Evolutionary conservation across 2,329 filamentous ascomycete genomes (phyloP), one percentile per base, ranked within the genome.

Genomic region (Paradendryphiella salina): DNA sequence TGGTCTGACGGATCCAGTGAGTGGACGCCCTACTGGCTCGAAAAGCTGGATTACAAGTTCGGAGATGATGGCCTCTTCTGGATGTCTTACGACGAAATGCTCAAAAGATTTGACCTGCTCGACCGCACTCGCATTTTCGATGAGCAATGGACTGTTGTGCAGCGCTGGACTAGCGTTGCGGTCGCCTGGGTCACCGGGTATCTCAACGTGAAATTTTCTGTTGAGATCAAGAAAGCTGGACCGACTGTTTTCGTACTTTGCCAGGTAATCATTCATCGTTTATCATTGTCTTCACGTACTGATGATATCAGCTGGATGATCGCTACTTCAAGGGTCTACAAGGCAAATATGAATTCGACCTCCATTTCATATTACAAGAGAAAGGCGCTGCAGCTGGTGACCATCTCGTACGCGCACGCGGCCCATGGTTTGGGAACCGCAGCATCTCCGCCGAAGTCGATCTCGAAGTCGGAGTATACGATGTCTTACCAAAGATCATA

Each of bases 1-100:
- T 94, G 89, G 88, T 84, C 82, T 20, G 90, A 94, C 63, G 90
- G 90, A 0, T 90, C 86, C 11, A 87, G 88, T 61, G 85, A 93
- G 71, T 95, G 90, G 90, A 93, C 87, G 1, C 79, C 87, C 0
- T 86, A 91, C 58, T 90, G 87, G 82, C 82, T 93, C 71, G 73
- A 84, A 45, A 84, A 86, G 59, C 78, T 93, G 0, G 77, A 80
- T 33, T 87, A 92, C 65, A 83, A 80, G 15, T 92, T 92, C 61
- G 87, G 87, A 26, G 86, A 90, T 58, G 88, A 92, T 61, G 88
- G 88, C 5, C 53, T 83, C 21, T 84, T 85, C 66, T 85, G 82
- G 81, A 84, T 85, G 54, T 79, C 77, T 1, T 85, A 83, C 57
- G 73, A 80, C 5, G 83, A 85, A 49, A 74, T 85, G 20, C 73